Base-by-base conservation (phyloP, 805 yeast species). In the Candida sanyiensis region DNA sequence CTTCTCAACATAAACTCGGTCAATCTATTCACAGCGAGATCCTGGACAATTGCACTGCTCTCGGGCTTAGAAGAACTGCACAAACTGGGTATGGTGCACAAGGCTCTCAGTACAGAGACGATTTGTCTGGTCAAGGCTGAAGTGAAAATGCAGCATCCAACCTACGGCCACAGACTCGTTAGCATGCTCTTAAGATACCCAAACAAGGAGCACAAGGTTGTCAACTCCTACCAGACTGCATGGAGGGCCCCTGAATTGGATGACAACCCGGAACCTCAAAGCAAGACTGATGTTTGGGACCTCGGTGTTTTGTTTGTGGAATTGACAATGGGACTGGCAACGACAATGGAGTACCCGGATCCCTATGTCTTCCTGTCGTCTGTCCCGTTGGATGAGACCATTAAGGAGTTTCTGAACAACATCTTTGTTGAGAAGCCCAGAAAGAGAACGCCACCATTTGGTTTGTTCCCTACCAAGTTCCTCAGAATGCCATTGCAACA, bases 251-350 rank as follows among this genome's bases (percentile, higher is more conserved):
- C 97, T 0, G 97, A 89, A 56, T 47, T 80, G 7, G 33, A 48
- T 9, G 56, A 52, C 12, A 62, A 56, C 35, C 51, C 59, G 25
- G 74, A 70, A 40, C 80, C 83, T 11, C 81, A 81, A 41, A 66
- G 88, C 26, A 84, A 87, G 57, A 80, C 96, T 0, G 98, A 93
- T 63, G 82, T 93, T 8, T 93, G 97, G 97, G 84, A 84, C 53
- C 62, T 88, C 28, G 98, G 97, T 7, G 85, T 85, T 0, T 58
- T 83, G 6, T 80, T 90, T 48, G 69, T 79, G 13, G 77, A 83
- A 46, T 64, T 80, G 56, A 67, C 85, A 4, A 65, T 72, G 31
- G 90, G 95, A 0, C 21, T 35, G 16, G 25, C 39, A 9, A 35
- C 37, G 4, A 35, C 43, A 7, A 13, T 20, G 22, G 43, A 39